Evolutionary conservation across 1,139 yeast genomes (phyloP).

Genomic region (Zygoascus meyerae): DNA sequence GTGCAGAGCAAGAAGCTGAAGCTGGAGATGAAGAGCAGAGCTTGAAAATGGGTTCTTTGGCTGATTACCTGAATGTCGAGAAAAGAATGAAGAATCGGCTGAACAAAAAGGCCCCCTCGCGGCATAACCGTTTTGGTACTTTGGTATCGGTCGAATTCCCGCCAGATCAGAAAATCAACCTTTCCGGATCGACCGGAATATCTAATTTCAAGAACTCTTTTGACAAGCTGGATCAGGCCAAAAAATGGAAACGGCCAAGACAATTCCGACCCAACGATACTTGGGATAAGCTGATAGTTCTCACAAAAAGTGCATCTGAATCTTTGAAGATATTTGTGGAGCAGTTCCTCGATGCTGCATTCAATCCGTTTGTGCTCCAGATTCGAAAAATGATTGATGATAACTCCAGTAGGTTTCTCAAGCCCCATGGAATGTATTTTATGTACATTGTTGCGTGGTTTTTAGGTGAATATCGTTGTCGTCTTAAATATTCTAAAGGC

Average conservation of each 20-base stretch:
- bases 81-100: slow-evolving; percentile 43
- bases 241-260: slow-evolving; percentile 55
- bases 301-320: slow-evolving; percentile 35
- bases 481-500: slow-evolving; percentile 2
- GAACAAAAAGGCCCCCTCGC: slow-evolving; percentile 42
- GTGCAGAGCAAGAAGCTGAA: not conserved
- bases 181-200: slow-evolving; percentile 73
- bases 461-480: slow-evolving; percentile 34
- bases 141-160: slow-evolving; percentile 61
- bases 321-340: slow-evolving; percentile 44
- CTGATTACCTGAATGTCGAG: slow-evolving; percentile 55
- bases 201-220: slow-evolving; percentile 45
- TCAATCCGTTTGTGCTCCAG: slow-evolving; percentile 56
- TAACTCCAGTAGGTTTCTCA: slow-evolving; percentile 34
- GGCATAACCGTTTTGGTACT: slow-evolving; percentile 93
- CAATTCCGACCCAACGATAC: slow-evolving; percentile 17
- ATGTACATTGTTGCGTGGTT: slow-evolving; percentile 72
- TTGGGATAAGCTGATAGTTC: slow-evolving; percentile 26
- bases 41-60: slow-evolving; percentile 32
- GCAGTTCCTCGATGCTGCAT: slow-evolving; percentile 67
- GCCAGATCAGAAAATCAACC: slow-evolving; percentile 53
- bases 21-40: slow-evolving; percentile 1
- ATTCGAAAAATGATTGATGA: slow-evolving; percentile 48
- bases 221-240: slow-evolving; percentile 56
- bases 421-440: slow-evolving; percentile 43